Base-by-base conservation (phyloP, 1,284 basidiomycete species). In the Pyrrhoderma lamaoense region DNA sequence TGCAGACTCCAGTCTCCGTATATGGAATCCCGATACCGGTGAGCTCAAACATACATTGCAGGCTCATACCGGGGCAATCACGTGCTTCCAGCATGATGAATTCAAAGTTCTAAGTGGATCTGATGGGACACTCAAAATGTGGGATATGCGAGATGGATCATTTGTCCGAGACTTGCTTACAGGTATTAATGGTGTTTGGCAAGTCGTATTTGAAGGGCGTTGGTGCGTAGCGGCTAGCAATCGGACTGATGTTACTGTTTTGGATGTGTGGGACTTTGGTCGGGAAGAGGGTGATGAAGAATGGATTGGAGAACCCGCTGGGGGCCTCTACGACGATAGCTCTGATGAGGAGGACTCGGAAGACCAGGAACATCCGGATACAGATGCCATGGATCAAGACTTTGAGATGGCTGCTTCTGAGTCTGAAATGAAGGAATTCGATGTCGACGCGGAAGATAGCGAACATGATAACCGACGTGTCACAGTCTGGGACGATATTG, bases 31-130 rank as follows among this genome's bases (percentile, higher is more conserved):
- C 1, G 80, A 84, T 39, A 82, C 79, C 0, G 89, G 90, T 50
- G 80, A 85, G 57, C 74, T 90, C 36, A 80, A 79, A 34, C 85
- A 93, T 61, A 83, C 84, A 0, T 77, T 96, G 38, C 82, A 85
- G 1, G 90, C 89, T 1, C 93, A 96, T 66, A 85, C 88, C 2
- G 93, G 92, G 19, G 93, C 93, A 9, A 96, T 97, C 61, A 96
- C 93, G 5, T 97, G 93, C 67, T 96, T 96, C 78, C 89, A 93
- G 67, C 93, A 96, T 61, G 93, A 96, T 64, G 93, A 96, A 64
- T 89, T 90, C 74, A 95, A 95, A 65, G 90, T 97, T 46, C 76
- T 97, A 40, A 90, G 85, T 59, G 93, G 94, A 5, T 89, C 86
- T 8, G 93, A 96, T 61, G 94, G 93, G n/a, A 92, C 89, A 39